These are phyloP conservation scores for Aureococcus anophagefferens DNA, from an alignment of 108 stramenopile species.

Conservation along the genomic window DNA sequence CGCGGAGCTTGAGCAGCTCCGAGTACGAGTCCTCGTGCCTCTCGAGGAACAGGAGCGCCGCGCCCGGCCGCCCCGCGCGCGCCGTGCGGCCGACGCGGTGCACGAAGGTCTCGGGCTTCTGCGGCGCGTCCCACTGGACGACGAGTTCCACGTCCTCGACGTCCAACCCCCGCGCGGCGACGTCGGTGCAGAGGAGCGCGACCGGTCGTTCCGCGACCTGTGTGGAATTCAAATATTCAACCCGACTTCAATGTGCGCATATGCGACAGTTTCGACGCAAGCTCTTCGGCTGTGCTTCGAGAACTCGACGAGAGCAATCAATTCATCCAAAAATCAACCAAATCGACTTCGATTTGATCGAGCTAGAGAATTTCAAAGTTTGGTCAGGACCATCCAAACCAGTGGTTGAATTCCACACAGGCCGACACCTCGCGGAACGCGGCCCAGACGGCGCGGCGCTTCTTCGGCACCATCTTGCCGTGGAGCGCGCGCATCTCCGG, in stretches of 20 bases:
- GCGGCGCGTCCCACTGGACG: slow-evolving; percentile 91
- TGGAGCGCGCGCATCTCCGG: background rate
- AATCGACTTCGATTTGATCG: no score
- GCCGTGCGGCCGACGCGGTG: slow-evolving; percentile 95
- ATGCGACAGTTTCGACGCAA: no score
- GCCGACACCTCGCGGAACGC: background rate
- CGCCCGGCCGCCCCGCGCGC: slow-evolving; percentile 75
- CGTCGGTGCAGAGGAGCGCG: slow-evolving; percentile 89
- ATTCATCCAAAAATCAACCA: no score
- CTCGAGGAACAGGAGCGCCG: slow-evolving; percentile 74
- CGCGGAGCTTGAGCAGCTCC: slow-evolving; percentile 68
- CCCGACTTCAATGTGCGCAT: no score
- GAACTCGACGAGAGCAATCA: no score
- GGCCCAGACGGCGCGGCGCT: background rate
- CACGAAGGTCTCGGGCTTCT: slow-evolving; percentile 87
- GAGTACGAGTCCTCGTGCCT: slow-evolving; percentile 85
- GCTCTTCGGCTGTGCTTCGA: no score
- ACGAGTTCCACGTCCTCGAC: slow-evolving; percentile 89
- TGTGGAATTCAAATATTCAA: no score
- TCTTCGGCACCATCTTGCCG: background rate
- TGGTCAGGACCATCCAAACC: no score
- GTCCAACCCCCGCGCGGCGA: slow-evolving; percentile 94
- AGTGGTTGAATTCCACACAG: no score
- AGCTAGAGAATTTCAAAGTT: no score
- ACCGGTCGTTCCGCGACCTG: no score